These are phyloP conservation scores for Apodospora peruviana DNA, from an alignment of 495 filamentous ascomycete species.

Conservation along the genomic window DNA sequence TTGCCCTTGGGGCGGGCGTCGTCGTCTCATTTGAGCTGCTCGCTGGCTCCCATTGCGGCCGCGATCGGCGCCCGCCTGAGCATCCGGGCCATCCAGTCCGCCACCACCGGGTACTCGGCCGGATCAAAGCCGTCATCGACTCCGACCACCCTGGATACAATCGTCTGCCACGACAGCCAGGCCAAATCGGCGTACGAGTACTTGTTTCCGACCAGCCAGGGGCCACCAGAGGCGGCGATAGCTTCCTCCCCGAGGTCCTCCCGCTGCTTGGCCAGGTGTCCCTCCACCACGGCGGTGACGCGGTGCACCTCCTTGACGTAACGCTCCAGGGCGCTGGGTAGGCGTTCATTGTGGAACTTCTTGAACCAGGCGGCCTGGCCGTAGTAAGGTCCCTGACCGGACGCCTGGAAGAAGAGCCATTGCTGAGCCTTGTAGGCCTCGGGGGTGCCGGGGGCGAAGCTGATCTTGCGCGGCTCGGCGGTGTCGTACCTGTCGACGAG, in stretches of 20 bases:
- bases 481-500: conserved; percentile 67
- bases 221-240: conserved; percentile 20
- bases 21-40: no score
- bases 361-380: conserved; percentile 49
- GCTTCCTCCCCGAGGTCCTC: conserved; percentile 24
- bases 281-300: conserved; percentile 54
- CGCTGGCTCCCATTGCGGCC: no score
- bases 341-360: conserved; percentile 49
- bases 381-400: conserved; percentile 67
- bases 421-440: conserved; percentile 54
- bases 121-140: conserved; percentile 10
- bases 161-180: conserved; percentile 52
- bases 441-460: conserved; percentile 41
- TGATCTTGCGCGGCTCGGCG: conserved; percentile 52
- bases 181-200: conserved; percentile 54
- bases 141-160: conserved; percentile 11
- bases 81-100: conserved; percentile 33
- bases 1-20: no score
- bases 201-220: conserved; percentile 53
- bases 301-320: conserved; percentile 58
- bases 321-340: conserved; percentile 52
- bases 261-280: conserved; percentile 41
- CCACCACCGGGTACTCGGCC: conserved; percentile 26
- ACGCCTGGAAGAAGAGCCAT: conserved; percentile 62
- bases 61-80: conserved; percentile 10